Evolutionary conservation across 1,284 basidiomycete species (phyloP), one percentile per base, ranked within the genome.

Genomic region (Microbotryum scabiosae): DNA sequence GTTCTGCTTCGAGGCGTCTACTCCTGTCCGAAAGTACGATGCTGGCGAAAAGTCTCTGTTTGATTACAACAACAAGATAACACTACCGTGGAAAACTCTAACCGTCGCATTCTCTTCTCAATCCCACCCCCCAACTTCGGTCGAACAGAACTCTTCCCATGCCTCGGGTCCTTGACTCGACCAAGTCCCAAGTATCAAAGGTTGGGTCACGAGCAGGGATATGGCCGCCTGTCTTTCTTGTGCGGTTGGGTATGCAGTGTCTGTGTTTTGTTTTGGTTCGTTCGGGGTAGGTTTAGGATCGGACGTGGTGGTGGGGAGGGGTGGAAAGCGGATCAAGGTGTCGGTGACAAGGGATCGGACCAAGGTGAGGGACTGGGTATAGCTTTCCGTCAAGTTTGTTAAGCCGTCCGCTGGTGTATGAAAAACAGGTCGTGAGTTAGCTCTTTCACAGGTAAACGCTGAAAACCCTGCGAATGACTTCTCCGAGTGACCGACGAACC

Each of bases 91-190:
- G 23, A n/a, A n/a, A n/a, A n/a, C n/a, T n/a, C n/a, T n/a, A n/a
- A n/a, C n/a, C n/a, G n/a, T n/a, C n/a, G n/a, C n/a, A n/a, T n/a
- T 4, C 41, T 23, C 26, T 12, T 3, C 25, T 50, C 47, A 50
- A 23, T 48, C 58, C 64, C 64, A 68, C 1, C 64, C 60, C 1
- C 66, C 66, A 5, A 68, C 62, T n/a, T 68, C 67, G 21, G 62
- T 60, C 0, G 23, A 41, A 49, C 66, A n/a, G 1, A 62, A 20
- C 51, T 68, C 67, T 25, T 68, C 67, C 67, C 67, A 68, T 5
- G 60, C 67, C 18, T 68, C 67, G 2, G 46, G 36, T 51, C 56
- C 6, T 56, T 52, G 44, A 44, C 54, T 25, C 47, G 50, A 28
- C 51, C 49, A 32, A 36, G 51, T 67, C 5, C 63, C 60, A 10